Evolutionary conservation across 768 basidiomycete species (phyloP), one percentile per base, ranked within the genome.

Genomic region (Lactarius vividus): DNA sequence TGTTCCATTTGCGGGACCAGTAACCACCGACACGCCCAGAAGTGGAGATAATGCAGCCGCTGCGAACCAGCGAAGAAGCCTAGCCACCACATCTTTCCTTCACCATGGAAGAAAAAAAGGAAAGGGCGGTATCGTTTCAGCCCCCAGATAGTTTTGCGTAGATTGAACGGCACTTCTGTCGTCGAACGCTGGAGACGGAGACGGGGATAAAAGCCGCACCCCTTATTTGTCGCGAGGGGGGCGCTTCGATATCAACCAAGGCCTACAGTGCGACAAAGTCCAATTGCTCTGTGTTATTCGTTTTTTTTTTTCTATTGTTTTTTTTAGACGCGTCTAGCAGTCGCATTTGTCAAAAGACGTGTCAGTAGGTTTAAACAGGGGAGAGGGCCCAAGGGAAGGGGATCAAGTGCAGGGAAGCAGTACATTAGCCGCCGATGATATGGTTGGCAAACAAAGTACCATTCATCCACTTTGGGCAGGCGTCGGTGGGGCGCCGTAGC

Each of bases 1-100:
- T 65, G 59, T 65, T 65, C 53, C 59, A 65, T 31, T 60, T 60
- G 20, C 31, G 64, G 64, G 44, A 65, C 20, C 46, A 49, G 23
- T 49, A 49, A 23, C 46, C n/a, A 13, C 57, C 37, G 52, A 54
- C 39, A 31, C 49, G 58, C 57, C 58, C 33, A 60, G 54, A 39
- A 49, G 64, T 65, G 60, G 60, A 61, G 60, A 52, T 55, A 57
- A 53, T 18, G 37, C 37, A 53, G 29, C 46, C n/a, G 26, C 33
- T 49, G 28, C 46, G 57, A 52, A 49, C 56, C 13, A n/a, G 3
- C 28, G 37, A 33, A 52, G 46, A 20, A 26, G 18, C 4, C 13
- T 11, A 49, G 46, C 46, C 23, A 49, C 46, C 10, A 49, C 23
- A 49, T 49, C n/a, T 49, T 49, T 49, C 44, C 13, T 23, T 49